Conservation (phyloP, 441 rosid genomes). For the Pelargonium fulgidum region DNA sequence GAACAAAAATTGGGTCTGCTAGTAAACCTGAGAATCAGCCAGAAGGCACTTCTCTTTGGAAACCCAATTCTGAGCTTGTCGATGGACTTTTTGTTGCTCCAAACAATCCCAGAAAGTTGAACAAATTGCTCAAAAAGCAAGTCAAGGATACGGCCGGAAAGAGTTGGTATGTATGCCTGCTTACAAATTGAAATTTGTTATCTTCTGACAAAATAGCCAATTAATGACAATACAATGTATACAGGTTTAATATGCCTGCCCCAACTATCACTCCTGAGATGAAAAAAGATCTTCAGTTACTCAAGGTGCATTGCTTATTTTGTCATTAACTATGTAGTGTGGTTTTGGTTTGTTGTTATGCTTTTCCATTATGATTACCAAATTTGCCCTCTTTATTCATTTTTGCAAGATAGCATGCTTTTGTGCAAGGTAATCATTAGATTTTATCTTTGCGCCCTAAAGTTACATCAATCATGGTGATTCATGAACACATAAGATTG, state of each 20-base stretch:
- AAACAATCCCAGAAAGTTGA: constrained; percentile 59
- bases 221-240: not conserved
- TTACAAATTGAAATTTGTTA: not conserved
- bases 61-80: constrained; percentile 46
- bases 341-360: not conserved
- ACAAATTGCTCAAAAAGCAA: constrained; percentile 58
- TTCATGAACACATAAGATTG: not conserved
- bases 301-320: constrained; percentile 44
- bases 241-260: constrained; percentile 93
- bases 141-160: constrained; percentile 61
- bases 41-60: constrained; percentile 48
- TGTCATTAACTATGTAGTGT: not conserved
- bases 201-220: not conserved
- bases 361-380: not conserved
- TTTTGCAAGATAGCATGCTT: not conserved
- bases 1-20: constrained; percentile 14
- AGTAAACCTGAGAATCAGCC: constrained; percentile 15
- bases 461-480: not conserved
- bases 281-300: constrained; percentile 78
- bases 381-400: not conserved
- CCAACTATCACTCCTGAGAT: constrained; percentile 76
- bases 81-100: constrained; percentile 80
- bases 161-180: constrained; percentile 39
- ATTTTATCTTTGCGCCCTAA: not conserved
- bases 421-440: not conserved